Conservation (phyloP, 345 rosid species). For the Euphorbia lathyris region DNA sequence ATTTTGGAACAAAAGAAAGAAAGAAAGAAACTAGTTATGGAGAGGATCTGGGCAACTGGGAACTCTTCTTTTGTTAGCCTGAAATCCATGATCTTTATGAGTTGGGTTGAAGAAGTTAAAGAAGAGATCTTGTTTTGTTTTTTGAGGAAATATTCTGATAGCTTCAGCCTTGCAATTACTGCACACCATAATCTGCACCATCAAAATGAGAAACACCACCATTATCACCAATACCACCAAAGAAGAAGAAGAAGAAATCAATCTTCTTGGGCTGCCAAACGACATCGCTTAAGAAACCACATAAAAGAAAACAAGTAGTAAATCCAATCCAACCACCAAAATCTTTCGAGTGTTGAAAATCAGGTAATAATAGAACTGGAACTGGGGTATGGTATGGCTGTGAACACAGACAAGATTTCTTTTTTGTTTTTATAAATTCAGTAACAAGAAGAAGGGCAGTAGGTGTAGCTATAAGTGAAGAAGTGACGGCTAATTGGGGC, state of each 20-base stretch:
- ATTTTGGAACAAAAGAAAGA: conserved; percentile 41
- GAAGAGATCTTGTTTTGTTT: conserved; percentile 23
- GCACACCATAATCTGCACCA: conserved; percentile 47
- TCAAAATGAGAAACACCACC: conserved; percentile 18
- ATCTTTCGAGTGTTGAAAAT: not conserved
- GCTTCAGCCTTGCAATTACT: conserved; percentile 45
- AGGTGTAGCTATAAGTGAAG: not conserved
- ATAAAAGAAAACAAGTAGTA: conserved; percentile 28
- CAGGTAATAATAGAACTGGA: too few species aligned
- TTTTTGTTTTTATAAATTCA: not conserved
- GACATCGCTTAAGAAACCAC: conserved; percentile 29
- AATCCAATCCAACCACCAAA: not conserved
- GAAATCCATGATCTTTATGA: conserved; percentile 30
- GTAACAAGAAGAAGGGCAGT: not conserved
- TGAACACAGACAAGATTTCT: not conserved
- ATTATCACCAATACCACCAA: conserved; percentile 4
- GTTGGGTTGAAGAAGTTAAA: conserved; percentile 42
- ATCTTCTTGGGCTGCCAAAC: conserved; percentile 23
- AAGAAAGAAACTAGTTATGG: conserved; percentile 51
- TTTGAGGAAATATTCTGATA: conserved; percentile 38
- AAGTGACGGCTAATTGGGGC: conserved; percentile 23
- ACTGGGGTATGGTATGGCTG: not conserved
- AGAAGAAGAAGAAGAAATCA: conserved; percentile 22
- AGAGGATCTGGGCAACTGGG: conserved; percentile 97
- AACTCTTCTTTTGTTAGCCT: conserved; percentile 61